A percentile compares a stretch with the other conserved stretches of the same genome.
Evolutionary conservation across 2,329 filamentous ascomycete genomes (phyloP).

Genomic region (Monilinia fructigena): DNA sequence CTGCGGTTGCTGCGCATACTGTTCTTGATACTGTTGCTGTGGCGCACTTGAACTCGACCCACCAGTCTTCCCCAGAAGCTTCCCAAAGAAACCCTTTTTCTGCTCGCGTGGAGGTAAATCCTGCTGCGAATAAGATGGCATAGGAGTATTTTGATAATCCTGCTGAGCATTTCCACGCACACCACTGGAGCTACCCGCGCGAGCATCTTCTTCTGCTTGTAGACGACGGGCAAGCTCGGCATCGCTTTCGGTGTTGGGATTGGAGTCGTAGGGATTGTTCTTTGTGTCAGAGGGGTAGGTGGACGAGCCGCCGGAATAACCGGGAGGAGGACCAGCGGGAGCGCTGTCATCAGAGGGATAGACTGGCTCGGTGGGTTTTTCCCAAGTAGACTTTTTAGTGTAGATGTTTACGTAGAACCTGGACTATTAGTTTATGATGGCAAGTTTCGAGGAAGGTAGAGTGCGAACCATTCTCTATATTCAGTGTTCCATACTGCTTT

Average conservation of each 20-base stretch:
- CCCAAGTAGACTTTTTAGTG: conserved; percentile 90
- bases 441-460: background rate
- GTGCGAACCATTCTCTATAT: conserved; percentile 75
- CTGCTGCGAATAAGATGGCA: conserved; percentile 30
- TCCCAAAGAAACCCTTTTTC: conserved; percentile 51
- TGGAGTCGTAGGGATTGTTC: conserved; percentile 64
- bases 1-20: conserved; percentile 19
- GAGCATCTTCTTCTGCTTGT: conserved; percentile 79
- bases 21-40: conserved; percentile 35
- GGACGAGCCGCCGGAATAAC: conserved; percentile 43
- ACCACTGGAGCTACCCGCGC: conserved; percentile 38
- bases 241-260: conserved; percentile 55
- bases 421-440: conserved; percentile 18
- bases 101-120: conserved; percentile 47
- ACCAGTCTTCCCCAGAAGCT: conserved; percentile 46
- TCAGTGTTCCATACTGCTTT: conserved; percentile 74
- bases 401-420: conserved; percentile 90
- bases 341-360: conserved; percentile 53
- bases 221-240: conserved; percentile 72
- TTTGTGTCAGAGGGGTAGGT: conserved; percentile 52
- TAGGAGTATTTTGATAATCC: conserved; percentile 37
- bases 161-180: conserved; percentile 28
- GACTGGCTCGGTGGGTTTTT: conserved; percentile 70
- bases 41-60: conserved; percentile 21
- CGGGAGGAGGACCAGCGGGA: conserved; percentile 63